Conservation (phyloP, 805 yeast species). For the Wickerhamomyces pijperi region DNA sequence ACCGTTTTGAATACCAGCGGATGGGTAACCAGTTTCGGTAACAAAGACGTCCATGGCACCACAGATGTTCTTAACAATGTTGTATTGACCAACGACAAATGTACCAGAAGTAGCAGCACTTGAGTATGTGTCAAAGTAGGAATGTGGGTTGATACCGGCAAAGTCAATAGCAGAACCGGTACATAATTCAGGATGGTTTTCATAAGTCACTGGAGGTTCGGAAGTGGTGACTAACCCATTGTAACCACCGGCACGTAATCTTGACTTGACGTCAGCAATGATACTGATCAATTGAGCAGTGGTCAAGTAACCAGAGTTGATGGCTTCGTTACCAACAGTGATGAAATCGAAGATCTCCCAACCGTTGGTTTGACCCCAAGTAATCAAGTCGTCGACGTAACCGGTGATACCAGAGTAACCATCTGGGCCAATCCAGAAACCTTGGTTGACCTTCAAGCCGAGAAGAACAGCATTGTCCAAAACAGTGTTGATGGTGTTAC, state of each 20-base stretch:
- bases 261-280: conserved; percentile 50
- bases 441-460: conserved; percentile 74
- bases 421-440: conserved; percentile 61
- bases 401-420: conserved; percentile 66
- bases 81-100: conserved; percentile 56
- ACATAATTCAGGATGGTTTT: conserved; percentile 57
- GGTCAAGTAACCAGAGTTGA: conserved; percentile 49
- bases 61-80: conserved; percentile 43
- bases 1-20: conserved; percentile 62
- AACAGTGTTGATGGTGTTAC: conserved; percentile 56
- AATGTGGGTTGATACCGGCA: conserved; percentile 79
- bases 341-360: conserved; percentile 70
- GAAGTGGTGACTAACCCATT: conserved; percentile 70
- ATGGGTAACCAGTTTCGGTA: conserved; percentile 89
- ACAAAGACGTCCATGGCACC: conserved; percentile 41
- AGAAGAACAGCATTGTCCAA: conserved; percentile 44
- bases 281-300: conserved; percentile 53
- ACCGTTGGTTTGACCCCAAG: conserved; percentile 33
- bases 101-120: conserved; percentile 60
- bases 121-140: conserved; percentile 62
- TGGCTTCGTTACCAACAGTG: conserved; percentile 85
- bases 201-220: conserved; percentile 77
- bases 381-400: conserved; percentile 41
- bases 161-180: conserved; percentile 58
- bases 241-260: conserved; percentile 60